These are phyloP conservation scores for Pseudogymnoascus sp. DNA, from an alignment of 2,329 filamentous ascomycete species.

Conservation along the genomic window DNA sequence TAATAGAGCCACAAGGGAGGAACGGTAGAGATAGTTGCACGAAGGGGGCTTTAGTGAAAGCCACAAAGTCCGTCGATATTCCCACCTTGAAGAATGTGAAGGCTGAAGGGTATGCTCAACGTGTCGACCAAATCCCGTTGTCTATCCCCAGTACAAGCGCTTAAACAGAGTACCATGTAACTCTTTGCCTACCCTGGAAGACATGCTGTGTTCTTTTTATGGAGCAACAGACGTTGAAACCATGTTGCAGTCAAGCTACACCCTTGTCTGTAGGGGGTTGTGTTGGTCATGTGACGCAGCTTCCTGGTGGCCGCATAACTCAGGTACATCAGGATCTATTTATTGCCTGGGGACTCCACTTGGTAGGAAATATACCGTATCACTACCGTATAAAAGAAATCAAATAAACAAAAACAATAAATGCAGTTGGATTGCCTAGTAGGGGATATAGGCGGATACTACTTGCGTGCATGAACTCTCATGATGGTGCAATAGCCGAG, in stretches of 20 bases:
- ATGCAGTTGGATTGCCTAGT: background rate
- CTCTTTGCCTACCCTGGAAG: background rate
- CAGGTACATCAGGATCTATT: background rate
- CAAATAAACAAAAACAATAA: background rate
- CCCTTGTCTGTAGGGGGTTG: background rate
- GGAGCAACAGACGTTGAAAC: slow-evolving; percentile 1
- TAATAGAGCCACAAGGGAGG: background rate
- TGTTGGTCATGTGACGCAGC: slow-evolving; percentile 2
- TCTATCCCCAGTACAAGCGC: background rate
- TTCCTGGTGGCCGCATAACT: background rate
- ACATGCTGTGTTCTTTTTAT: slow-evolving; percentile 8
- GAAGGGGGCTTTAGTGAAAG: background rate
- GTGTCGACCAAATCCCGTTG: background rate
- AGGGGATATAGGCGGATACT: background rate
- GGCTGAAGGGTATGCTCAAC: background rate
- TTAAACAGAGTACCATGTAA: background rate
- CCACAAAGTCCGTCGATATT: background rate
- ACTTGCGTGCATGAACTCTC: slow-evolving; percentile 1
- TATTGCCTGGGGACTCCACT: background rate
- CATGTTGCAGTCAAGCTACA: background rate
- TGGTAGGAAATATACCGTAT: background rate
- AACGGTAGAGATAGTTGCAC: background rate
- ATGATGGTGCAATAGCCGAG: slow-evolving; percentile 6
- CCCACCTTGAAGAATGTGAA: background rate
- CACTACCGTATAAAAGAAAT: background rate